A percentile compares a stretch with the other conserved stretches of the same genome.
phyloP scores from a whole-genome alignment of 1,139 yeast species.

The Pichia sp. region DNA sequence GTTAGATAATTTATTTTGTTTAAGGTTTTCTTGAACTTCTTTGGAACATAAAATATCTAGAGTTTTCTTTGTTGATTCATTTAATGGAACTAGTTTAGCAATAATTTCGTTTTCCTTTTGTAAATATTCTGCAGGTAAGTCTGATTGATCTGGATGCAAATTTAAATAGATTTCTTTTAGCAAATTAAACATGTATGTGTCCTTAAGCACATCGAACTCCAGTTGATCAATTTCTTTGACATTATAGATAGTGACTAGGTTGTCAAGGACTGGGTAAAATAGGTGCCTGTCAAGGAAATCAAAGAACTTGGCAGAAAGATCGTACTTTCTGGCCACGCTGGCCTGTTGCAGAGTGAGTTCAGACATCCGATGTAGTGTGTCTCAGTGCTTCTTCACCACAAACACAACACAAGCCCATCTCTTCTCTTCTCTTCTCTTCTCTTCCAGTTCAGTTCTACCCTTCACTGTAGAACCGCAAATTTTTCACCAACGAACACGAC shows the following conservation, averaged over 20 bases:
- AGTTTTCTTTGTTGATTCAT: conserved; percentile 40
- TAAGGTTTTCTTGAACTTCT: conserved; percentile 44
- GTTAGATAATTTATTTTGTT: conserved; percentile 49
- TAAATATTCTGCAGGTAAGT: conserved; percentile 36
- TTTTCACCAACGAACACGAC: too few species aligned
- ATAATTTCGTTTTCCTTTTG: conserved; percentile 37
- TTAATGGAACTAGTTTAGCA: conserved; percentile 36
- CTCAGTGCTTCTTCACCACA: too few species aligned
- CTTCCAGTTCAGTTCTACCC: too few species aligned
- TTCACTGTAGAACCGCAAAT: too few species aligned
- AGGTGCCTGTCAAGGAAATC: conserved; percentile 56
- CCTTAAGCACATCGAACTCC: conserved; percentile 47
- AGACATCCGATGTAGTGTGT: too few species aligned
- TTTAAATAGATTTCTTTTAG: conserved; percentile 39
- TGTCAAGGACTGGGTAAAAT: conserved; percentile 47
- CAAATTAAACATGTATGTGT: conserved; percentile 49
- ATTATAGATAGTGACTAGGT: conserved; percentile 41
- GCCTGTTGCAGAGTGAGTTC: conserved; percentile 25
- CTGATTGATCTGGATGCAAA: conserved; percentile 33
- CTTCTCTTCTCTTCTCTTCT: too few species aligned
- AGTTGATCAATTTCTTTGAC: conserved; percentile 39
- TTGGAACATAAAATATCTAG: conserved; percentile 42
- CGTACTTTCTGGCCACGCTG: conserved; percentile 38
- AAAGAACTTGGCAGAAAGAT: conserved; percentile 45
- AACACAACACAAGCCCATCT: background rate